Percentiles rank a stretch among this genome's conserved stretches.
phyloP scores from a whole-genome alignment of 106 monocot species.

The Vanilla planifolia region DNA sequence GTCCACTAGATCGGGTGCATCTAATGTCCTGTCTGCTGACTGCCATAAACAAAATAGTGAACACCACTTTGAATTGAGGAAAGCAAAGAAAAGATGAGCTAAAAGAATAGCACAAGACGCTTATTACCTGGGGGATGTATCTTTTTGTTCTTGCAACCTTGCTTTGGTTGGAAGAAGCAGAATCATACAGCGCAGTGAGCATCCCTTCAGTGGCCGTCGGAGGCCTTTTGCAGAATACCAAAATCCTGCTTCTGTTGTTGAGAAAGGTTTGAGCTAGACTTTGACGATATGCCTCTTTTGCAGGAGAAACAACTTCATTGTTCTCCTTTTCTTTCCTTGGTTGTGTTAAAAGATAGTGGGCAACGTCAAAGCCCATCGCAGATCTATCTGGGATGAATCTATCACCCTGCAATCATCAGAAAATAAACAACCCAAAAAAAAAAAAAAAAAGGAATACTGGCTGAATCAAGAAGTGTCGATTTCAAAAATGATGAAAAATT shows the following conservation, averaged over 20 bases:
- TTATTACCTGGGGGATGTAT: slow-evolving; percentile 48
- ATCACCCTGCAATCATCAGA: no score
- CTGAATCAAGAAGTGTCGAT: no score
- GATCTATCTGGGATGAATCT: slow-evolving; percentile 33
- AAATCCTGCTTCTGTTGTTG: slow-evolving; percentile 35
- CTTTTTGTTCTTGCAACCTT: slow-evolving; percentile 27
- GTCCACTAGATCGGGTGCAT: slow-evolving; percentile 46
- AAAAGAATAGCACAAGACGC: neutral
- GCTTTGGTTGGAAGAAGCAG: slow-evolving; percentile 18
- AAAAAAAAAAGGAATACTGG: no score
- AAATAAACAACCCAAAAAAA: no score
- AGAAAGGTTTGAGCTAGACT: slow-evolving; percentile 31
- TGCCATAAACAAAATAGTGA: slow-evolving; percentile 1
- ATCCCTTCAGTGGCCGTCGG: slow-evolving; percentile 3
- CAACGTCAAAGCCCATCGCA: slow-evolving; percentile 29
- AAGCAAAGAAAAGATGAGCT: neutral
- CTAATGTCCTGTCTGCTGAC: slow-evolving; percentile 44
- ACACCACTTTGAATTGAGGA: no score
- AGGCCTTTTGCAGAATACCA: slow-evolving; percentile 44
- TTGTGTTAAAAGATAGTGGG: slow-evolving; percentile 15
- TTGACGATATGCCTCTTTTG: slow-evolving; percentile 49
- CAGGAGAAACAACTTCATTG: slow-evolving; percentile 23
- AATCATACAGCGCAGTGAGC: slow-evolving; percentile 11
- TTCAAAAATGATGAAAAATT: no score
- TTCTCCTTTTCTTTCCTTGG: slow-evolving; percentile 25